Conservation (phyloP, 192 early-diverging fungal species). For the Umbelopsis sp. region DNA sequence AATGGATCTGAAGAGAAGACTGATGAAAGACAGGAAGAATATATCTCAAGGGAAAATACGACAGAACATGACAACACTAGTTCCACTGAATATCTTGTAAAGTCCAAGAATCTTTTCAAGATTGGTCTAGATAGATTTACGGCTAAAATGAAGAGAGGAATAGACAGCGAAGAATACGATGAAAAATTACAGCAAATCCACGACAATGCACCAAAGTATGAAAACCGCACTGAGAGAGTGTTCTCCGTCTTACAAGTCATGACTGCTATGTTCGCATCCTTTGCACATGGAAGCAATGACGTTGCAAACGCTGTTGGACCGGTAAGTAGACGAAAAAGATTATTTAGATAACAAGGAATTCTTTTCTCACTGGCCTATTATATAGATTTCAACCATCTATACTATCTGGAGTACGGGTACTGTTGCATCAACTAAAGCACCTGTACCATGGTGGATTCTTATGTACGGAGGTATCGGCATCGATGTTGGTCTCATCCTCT, state of each 20-base stretch:
- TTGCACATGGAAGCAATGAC: slow-evolving; percentile 86
- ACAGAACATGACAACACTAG: not conserved
- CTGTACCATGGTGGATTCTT: slow-evolving; percentile 77
- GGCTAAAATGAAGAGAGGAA: slow-evolving; percentile 30
- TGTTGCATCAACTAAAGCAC: slow-evolving; percentile 52
- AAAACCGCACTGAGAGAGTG: slow-evolving; percentile 74
- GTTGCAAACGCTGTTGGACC: slow-evolving; percentile 87
- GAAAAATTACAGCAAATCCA: slow-evolving; percentile 55
- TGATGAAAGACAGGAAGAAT: slow-evolving; percentile 1
- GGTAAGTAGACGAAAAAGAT: not conserved
- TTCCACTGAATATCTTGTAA: slow-evolving; percentile 16
- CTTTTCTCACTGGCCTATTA: not conserved
- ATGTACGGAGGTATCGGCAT: slow-evolving; percentile 73
- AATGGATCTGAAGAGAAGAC: not conserved
- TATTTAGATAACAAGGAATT: not conserved
- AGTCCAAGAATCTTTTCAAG: not conserved
- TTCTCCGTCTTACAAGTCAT: slow-evolving; percentile 84
- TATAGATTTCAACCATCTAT: slow-evolving; percentile 67
- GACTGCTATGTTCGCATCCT: slow-evolving; percentile 81
- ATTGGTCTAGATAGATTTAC: slow-evolving; percentile 19
- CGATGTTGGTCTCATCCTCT: slow-evolving; percentile 74
- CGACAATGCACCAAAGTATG: slow-evolving; percentile 65
- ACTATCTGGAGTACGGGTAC: slow-evolving; percentile 61
- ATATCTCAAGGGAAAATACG: not conserved
- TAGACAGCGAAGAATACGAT: slow-evolving; percentile 27